Conservation (phyloP, 768 basidiomycete species). For the Leccinum fibrillosum region DNA sequence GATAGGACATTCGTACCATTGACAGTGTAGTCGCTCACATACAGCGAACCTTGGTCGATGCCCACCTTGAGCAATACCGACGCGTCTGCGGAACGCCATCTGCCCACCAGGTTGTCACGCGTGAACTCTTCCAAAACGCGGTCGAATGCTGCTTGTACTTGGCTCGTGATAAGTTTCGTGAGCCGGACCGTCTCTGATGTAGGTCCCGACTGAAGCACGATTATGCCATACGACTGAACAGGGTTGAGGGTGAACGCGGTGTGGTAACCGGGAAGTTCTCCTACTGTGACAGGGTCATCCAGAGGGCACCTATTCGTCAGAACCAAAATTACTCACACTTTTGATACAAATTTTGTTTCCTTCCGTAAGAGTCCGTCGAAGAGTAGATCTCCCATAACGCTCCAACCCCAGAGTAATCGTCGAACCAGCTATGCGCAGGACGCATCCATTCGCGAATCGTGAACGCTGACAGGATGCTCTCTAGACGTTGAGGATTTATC, state of each 20-base stretch:
- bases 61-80: conserved; percentile 28
- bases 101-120: conserved; percentile 29
- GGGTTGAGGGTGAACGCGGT: conserved; percentile 39
- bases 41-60: conserved; percentile 27
- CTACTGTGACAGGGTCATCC: conserved; percentile 27
- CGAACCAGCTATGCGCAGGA: conserved; percentile 38
- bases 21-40: conserved; percentile 33
- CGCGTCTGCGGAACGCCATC: conserved; percentile 31
- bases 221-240: conserved; percentile 39
- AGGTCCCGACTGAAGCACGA: conserved; percentile 39
- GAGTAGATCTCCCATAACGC: conserved; percentile 43
- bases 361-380: conserved; percentile 28
- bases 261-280: conserved; percentile 39
- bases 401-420: conserved; percentile 37
- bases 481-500: conserved; percentile 37
- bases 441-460: conserved; percentile 43
- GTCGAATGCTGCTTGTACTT: conserved; percentile 36
- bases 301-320: not conserved
- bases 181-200: conserved; percentile 31
- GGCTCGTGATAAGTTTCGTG: conserved; percentile 31
- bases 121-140: conserved; percentile 29
- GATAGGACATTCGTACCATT: conserved; percentile 35
- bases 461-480: conserved; percentile 32
- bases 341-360: conserved; percentile 33
- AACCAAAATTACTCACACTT: not conserved